Percentiles rank a stretch among this genome's conserved stretches.
Conservation (phyloP, 768 basidiomycete species). For the Pleurotus cornucopiae region DNA sequence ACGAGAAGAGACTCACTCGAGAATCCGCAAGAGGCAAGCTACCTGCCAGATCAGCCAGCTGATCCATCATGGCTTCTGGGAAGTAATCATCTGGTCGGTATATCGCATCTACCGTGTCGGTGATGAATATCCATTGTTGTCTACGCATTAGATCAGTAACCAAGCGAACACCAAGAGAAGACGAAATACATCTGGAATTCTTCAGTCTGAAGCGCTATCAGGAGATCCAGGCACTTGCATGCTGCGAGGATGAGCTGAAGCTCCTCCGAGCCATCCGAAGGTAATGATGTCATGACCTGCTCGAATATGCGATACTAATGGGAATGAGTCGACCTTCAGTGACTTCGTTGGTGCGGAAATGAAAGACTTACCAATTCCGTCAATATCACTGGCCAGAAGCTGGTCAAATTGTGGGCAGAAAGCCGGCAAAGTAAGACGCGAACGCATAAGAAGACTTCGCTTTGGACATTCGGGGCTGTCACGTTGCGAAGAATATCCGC, state of each 20-base stretch:
- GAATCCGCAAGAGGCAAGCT: constrained; percentile 47
- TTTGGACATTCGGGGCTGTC: constrained; percentile 79
- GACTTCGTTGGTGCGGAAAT: background rate
- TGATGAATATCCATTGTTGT: constrained; percentile 98
- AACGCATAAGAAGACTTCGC: constrained; percentile 93
- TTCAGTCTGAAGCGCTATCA: constrained; percentile 91
- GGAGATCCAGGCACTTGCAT: constrained; percentile 89
- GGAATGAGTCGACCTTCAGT: background rate
- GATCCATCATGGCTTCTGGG: constrained; percentile 89
- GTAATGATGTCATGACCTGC: constrained; percentile 63
- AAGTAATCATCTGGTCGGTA: constrained; percentile 81
- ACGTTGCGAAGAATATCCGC: constrained; percentile 86
- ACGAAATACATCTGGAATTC: constrained; percentile 91
- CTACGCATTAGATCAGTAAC: constrained; percentile 28
- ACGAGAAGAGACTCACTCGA: constrained; percentile 20
- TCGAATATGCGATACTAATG: constrained; percentile 87
- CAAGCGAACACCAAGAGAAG: background rate
- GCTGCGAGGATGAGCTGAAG: constrained; percentile 81
- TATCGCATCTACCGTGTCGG: constrained; percentile 94
- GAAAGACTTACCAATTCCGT: constrained; percentile 72
- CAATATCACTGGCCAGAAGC: constrained; percentile 94
- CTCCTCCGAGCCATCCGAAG: constrained; percentile 81
- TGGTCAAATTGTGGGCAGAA: constrained; percentile 85
- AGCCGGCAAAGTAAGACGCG: constrained; percentile 88
- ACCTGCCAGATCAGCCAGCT: constrained; percentile 78